phyloP scores from a whole-genome alignment of 179 eudicot species.

The Silene vulgaris region DNA sequence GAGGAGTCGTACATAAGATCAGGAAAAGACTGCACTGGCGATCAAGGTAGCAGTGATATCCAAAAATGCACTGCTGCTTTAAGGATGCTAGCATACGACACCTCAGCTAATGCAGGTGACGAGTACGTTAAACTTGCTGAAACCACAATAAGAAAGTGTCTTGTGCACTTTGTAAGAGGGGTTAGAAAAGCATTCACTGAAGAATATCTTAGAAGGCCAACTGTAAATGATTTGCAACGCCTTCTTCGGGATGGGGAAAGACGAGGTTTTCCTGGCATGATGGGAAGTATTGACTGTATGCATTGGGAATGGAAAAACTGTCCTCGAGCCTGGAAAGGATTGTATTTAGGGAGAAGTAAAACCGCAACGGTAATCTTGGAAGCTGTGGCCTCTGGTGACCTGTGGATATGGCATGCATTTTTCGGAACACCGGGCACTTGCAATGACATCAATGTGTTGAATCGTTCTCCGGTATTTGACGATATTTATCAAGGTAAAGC shows the following conservation, averaged over 20 bases:
- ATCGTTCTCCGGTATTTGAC: conserved; percentile 5
- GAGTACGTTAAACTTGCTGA: conserved; percentile 17
- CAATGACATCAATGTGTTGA: conserved; percentile 14
- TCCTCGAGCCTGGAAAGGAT: conserved; percentile 13
- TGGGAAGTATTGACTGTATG: conserved; percentile 23
- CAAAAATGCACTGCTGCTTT: conserved; percentile 12
- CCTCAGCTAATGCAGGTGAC: conserved; percentile 9
- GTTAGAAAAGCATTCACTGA: conserved; percentile 5
- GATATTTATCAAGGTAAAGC: conserved; percentile 9
- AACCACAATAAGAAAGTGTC: conserved; percentile 6
- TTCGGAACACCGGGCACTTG: conserved; percentile 11
- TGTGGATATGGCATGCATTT: background rate
- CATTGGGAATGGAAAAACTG: background rate
- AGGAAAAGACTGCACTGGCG: background rate
- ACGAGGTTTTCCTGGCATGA: conserved; percentile 23
- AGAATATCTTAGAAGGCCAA: conserved; percentile 17
- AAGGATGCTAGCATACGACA: conserved; percentile 16
- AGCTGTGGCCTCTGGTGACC: background rate
- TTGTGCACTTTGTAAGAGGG: conserved; percentile 8
- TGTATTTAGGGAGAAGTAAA: conserved; percentile 12
- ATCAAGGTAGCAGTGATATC: background rate
- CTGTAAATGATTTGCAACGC: conserved; percentile 7
- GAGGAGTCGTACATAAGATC: conserved; percentile 13
- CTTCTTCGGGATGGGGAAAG: background rate
- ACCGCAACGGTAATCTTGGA: conserved; percentile 1